A percentile compares a stretch with the other conserved stretches of the same genome.
Conservation (phyloP, 192 early-diverging fungal genomes). For the Phlyctochytrium bullatum region DNA sequence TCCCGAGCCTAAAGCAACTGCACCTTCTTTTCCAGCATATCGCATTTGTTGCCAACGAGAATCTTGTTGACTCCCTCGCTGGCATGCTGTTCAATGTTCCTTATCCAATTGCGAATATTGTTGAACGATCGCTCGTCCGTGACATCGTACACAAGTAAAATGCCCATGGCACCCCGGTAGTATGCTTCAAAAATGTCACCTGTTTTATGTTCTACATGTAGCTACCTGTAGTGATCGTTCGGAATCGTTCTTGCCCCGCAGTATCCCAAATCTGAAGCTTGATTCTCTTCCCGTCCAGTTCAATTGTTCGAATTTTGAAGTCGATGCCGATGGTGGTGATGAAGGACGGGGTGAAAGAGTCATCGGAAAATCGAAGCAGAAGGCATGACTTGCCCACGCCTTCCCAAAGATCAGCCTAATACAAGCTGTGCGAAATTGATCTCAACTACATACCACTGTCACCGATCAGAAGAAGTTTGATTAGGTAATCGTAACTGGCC, state of each 20-base stretch:
- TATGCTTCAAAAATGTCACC: conserved; percentile 42
- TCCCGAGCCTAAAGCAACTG: conserved; percentile 10
- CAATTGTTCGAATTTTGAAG: conserved; percentile 99
- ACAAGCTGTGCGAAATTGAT: background rate
- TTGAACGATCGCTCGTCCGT: conserved; percentile 98
- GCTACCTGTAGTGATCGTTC: conserved; percentile 95
- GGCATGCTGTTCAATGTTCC: conserved; percentile 99
- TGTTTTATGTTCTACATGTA: background rate
- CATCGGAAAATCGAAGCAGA: conserved; percentile 95
- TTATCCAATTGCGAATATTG: conserved; percentile 99
- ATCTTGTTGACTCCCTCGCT: conserved; percentile 99
- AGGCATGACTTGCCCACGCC: conserved; percentile 97
- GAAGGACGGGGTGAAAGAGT: conserved; percentile 98
- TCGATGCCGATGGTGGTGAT: conserved; percentile 99
- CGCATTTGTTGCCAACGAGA: conserved; percentile 99
- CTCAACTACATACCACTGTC: conserved; percentile 81
- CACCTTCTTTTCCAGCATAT: conserved; percentile 93
- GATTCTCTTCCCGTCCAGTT: conserved; percentile 97
- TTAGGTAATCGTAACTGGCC: conserved; percentile 98
- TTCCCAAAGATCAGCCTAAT: conserved; percentile 24
- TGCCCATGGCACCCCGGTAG: conserved; percentile 99
- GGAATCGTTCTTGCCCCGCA: conserved; percentile 97
- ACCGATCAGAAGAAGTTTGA: conserved; percentile 97
- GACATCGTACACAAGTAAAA: conserved; percentile 96
- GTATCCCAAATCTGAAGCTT: conserved; percentile 99